Conservation (phyloP, 768 basidiomycete species). For the Kwoniella botswanensis region DNA sequence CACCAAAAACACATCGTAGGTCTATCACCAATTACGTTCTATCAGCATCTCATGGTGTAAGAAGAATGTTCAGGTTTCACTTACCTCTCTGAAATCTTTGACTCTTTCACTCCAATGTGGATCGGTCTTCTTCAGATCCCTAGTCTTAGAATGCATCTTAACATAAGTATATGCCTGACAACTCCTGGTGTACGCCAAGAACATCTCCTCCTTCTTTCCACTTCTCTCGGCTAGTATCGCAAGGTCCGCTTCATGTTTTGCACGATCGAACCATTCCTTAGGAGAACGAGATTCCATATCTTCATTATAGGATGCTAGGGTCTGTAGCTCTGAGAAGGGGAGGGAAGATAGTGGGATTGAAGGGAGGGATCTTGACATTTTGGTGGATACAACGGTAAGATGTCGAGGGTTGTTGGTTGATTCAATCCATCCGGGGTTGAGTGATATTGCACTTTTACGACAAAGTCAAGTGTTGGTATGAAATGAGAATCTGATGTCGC, state of each 20-base stretch:
- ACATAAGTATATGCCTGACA: conserved; percentile 35
- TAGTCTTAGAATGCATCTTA: conserved; percentile 37
- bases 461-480: too few species aligned
- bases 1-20: conserved; percentile 52
- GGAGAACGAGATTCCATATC: conserved; percentile 14
- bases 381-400: not conserved
- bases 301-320: conserved; percentile 34
- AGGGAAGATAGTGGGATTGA: conserved; percentile 38
- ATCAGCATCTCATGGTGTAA: not conserved
- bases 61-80: conserved; percentile 5
- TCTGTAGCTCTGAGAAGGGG: conserved; percentile 26
- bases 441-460: too few species aligned
- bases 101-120: conserved; percentile 37
- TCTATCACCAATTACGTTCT: conserved; percentile 27
- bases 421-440: too few species aligned
- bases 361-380: conserved; percentile 38
- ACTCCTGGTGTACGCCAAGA: conserved; percentile 44
- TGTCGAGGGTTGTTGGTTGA: not conserved
- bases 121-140: conserved; percentile 36
- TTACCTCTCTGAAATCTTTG: conserved; percentile 48
- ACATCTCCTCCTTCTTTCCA: conserved; percentile 50
- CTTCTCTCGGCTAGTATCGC: conserved; percentile 44
- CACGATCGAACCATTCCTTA: conserved; percentile 48
- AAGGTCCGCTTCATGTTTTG: conserved; percentile 37
- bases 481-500: too few species aligned